A percentile compares a stretch with the other conserved stretches of the same genome.
Evolutionary conservation across 495 filamentous ascomycete species (phyloP).

Genomic region (Penicillium roqueforti): DNA sequence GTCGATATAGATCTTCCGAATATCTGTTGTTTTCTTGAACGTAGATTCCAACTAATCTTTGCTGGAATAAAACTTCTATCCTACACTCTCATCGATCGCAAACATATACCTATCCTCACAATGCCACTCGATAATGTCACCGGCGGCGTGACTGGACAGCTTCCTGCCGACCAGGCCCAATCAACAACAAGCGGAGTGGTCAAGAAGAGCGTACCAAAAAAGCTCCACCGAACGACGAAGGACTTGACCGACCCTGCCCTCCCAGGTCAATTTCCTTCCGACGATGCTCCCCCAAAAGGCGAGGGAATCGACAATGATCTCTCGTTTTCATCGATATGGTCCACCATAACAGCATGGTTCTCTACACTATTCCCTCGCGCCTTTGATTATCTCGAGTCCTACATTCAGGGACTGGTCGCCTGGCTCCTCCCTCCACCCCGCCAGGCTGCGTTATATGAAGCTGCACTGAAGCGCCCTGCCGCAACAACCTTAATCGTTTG

Average conservation of each 20-base stretch:
- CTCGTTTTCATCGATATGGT: conserved; percentile 17
- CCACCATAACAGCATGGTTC: conserved; percentile 15
- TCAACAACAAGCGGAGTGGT: conserved; percentile 17
- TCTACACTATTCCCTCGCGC: conserved; percentile 19
- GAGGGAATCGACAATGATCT: conserved; percentile 19
- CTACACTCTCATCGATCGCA: neutral
- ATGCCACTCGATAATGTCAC: conserved; percentile 33
- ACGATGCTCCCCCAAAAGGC: conserved; percentile 20
- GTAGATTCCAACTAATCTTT: neutral
- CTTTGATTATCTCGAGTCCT: conserved; percentile 30
- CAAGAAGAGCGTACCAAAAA: conserved; percentile 16
- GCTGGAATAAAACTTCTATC: neutral
- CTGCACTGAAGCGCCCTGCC: conserved; percentile 28
- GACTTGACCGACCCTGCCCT: conserved; percentile 21
- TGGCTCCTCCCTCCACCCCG: conserved; percentile 28
- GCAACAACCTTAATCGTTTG: conserved; percentile 35
- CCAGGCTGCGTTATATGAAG: conserved; percentile 31
- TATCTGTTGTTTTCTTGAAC: neutral
- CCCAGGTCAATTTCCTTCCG: conserved; percentile 33
- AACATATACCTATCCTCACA: neutral
- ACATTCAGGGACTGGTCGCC: conserved; percentile 24
- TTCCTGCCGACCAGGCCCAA: conserved; percentile 18
- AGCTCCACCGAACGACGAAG: conserved; percentile 19
- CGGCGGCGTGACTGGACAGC: conserved; percentile 20
- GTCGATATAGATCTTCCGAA: neutral